phyloP scores from a whole-genome alignment of 2,329 filamentous ascomycete genomes.

The Penicillium sp. region DNA sequence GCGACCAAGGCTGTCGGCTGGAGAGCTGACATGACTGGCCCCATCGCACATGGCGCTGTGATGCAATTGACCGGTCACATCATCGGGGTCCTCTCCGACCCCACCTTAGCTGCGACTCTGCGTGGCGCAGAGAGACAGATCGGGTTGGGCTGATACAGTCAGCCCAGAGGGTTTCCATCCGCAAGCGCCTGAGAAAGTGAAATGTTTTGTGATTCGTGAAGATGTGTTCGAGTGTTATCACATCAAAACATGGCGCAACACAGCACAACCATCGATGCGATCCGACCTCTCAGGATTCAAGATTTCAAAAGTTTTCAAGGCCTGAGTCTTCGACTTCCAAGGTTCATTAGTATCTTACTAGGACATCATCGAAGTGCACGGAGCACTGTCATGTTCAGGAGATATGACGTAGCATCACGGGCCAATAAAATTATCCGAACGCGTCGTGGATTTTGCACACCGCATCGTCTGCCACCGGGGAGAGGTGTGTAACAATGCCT shows the following conservation, averaged over 20 bases:
- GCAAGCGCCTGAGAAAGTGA: conserved; percentile 5
- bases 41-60: conserved; percentile 19
- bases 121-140: conserved; percentile 12
- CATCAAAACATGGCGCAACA: not conserved
- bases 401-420: conserved; percentile 19
- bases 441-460: not conserved
- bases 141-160: conserved; percentile 5
- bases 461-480: not conserved
- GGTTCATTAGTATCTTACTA: not conserved
- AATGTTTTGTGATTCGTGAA: not conserved
- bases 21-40: conserved; percentile 15
- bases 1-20: conserved; percentile 13
- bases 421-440: conserved; percentile 5
- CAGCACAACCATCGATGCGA: not conserved
- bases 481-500: not conserved
- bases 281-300: not conserved
- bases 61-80: conserved; percentile 21
- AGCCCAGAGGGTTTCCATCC: conserved; percentile 4
- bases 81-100: conserved; percentile 10
- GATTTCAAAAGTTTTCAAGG: not conserved
- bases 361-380: conserved; percentile 5
- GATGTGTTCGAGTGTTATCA: not conserved
- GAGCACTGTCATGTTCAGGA: not conserved
- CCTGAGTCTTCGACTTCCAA: not conserved
- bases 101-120: conserved; percentile 11